phyloP scores from a whole-genome alignment of 148 eudicot species.

The Fallopia convolvulus region DNA sequence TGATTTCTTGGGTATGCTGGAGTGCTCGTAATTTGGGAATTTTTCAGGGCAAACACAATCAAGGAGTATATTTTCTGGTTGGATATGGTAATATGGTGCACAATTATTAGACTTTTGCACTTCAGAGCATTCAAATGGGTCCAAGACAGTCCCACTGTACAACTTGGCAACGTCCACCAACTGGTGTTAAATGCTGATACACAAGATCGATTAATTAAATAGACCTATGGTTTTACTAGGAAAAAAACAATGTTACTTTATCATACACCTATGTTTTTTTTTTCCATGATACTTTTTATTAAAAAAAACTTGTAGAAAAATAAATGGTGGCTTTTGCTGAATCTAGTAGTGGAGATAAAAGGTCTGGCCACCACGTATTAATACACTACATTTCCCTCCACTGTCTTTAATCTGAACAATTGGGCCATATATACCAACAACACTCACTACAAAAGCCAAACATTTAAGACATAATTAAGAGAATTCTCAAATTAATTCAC shows the following conservation, averaged over 20 bases:
- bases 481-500: background rate
- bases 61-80: too few species aligned
- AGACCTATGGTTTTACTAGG: background rate
- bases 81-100: too few species aligned
- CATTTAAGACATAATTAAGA: background rate
- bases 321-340: background rate
- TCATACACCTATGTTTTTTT: background rate
- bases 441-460: background rate
- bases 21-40: too few species aligned
- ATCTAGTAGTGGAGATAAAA: background rate
- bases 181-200: too few species aligned
- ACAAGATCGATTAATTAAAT: too few species aligned
- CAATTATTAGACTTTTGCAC: too few species aligned
- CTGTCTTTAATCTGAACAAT: background rate
- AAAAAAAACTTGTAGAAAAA: background rate
- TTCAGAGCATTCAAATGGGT: too few species aligned
- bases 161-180: too few species aligned
- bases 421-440: background rate
- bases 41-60: too few species aligned
- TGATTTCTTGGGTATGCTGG: too few species aligned
- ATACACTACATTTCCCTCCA: background rate
- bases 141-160: too few species aligned
- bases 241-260: background rate
- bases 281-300: background rate
- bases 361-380: background rate